Evolutionary conservation across 1,139 yeast species (phyloP), one percentile per base, ranked within the genome.

Genomic region (Trichomonascaceae sp.): DNA sequence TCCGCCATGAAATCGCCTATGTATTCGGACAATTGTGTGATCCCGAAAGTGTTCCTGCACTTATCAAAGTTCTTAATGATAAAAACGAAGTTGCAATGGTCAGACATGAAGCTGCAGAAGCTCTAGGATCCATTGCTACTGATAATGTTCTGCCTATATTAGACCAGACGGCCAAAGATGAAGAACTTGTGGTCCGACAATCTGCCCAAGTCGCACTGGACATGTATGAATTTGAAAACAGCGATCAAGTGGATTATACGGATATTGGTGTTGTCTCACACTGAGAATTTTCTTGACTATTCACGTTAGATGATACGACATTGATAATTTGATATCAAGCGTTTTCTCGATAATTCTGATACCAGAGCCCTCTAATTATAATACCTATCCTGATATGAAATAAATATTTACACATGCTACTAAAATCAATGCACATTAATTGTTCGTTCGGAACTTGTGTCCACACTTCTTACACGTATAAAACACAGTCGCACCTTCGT

Each of bases 21-120:
- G 98, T 95, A 19, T 91, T 93, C 69, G 99, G 99, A 49, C 99
- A 95, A 74, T 78, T 95, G 68, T 88, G 96, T 70, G 90, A 88
- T 71, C 96, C 98, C 17, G 90, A 85, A 38, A 85, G 96, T 43
- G 96, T 93, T 43, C 96, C 97, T 48, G 78, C 95, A 22, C 80
- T 95, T 62, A 80, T 89, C 59, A 84, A 87, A 71, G 91, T 93
- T 8, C 79, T 95, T 64, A 82, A 83, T 63, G 83, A 88, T 69
- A 81, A 78, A 55, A 68, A 73, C 17, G 96, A 95, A 74, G 98
- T 95, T 48, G 96, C 95, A 57, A 95, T 95, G 99, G 99, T 95
- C 39, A 85, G 99, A 74, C 99, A 95, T 69, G 99, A 95, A 74
- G 99, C 99, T 55, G 99, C 99, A 32, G 99, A 95, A 74, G 99